phyloP scores from a whole-genome alignment of 441 rosid genomes.

The Mallotus japonicus region DNA sequence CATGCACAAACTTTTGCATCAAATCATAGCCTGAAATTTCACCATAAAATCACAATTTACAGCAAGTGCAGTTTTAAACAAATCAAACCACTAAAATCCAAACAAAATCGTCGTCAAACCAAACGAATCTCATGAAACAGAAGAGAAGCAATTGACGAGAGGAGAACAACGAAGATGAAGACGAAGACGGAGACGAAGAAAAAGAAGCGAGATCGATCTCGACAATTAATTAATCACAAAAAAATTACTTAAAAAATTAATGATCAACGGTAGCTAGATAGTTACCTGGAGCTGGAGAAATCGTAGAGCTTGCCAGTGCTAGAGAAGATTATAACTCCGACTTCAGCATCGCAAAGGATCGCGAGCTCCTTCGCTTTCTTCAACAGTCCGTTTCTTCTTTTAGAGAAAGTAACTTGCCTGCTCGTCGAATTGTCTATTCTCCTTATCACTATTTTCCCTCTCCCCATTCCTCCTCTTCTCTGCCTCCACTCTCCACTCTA shows the following conservation, averaged over 20 bases:
- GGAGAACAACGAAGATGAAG: background rate
- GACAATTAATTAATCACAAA: too few species aligned
- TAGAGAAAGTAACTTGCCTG: constrained; percentile 84
- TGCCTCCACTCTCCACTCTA: background rate
- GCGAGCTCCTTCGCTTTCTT: constrained; percentile 78
- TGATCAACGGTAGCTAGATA: constrained; percentile 17
- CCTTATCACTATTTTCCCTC: constrained; percentile 76
- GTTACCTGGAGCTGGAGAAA: constrained; percentile 63
- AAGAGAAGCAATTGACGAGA: background rate
- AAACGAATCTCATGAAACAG: background rate
- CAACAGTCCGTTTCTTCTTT: constrained; percentile 66
- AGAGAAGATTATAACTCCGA: constrained; percentile 73
- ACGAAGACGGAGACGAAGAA: background rate
- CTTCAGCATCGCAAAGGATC: constrained; percentile 78
- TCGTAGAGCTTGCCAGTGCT: constrained; percentile 74
- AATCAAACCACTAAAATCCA: background rate
- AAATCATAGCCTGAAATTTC: background rate
- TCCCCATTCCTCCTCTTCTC: constrained; percentile 44
- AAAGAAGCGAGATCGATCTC: background rate
- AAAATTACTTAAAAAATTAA: background rate
- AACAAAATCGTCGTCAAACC: background rate
- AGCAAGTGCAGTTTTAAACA: background rate
- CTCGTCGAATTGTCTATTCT: constrained; percentile 79
- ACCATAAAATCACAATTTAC: background rate
- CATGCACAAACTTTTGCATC: background rate